Percentiles rank a stretch among this genome's conserved stretches.
phyloP scores from a whole-genome alignment of 768 basidiomycete species.

The Lactarius quietus region DNA sequence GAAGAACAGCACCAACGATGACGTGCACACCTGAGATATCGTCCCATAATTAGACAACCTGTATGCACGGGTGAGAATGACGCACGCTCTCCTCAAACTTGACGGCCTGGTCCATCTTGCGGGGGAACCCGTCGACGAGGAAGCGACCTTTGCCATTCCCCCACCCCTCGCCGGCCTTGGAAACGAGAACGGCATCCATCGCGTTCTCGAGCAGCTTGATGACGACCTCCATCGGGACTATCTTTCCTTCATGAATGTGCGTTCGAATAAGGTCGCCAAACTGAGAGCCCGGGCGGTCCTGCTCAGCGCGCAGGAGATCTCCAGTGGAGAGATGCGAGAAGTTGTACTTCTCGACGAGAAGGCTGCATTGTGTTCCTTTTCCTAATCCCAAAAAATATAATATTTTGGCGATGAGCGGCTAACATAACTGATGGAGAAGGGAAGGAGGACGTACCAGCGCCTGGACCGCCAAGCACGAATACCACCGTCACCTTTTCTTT shows the following conservation, averaged over 20 bases:
- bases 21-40: conserved; percentile 63
- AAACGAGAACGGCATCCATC: conserved; percentile 59
- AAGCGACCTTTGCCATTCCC: conserved; percentile 73
- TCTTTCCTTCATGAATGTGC: conserved; percentile 86
- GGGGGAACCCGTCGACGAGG: conserved; percentile 95
- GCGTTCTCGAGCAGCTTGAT: conserved; percentile 93
- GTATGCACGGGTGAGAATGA: conserved; percentile 7
- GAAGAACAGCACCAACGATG: conserved; percentile 81
- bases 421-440: too few species aligned
- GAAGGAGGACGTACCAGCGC: conserved; percentile 65
- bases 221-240: conserved; percentile 97
- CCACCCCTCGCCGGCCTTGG: conserved; percentile 57
- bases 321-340: conserved; percentile 97
- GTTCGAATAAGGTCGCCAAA: conserved; percentile 82
- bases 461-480: conserved; percentile 96
- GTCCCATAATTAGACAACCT: neutral
- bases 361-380: conserved; percentile 92
- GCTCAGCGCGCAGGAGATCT: conserved; percentile 95
- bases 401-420: conserved; percentile 6
- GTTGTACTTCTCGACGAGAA: conserved; percentile 76
- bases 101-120: conserved; percentile 97
- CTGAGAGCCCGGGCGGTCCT: conserved; percentile 76
- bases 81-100: conserved; percentile 84
- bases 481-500: conserved; percentile 75
- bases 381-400: conserved; percentile 45